A percentile compares a stretch with the other conserved stretches of the same genome.
phyloP scores from a whole-genome alignment of 768 basidiomycete species.

The Fistulinella prunicolor region DNA sequence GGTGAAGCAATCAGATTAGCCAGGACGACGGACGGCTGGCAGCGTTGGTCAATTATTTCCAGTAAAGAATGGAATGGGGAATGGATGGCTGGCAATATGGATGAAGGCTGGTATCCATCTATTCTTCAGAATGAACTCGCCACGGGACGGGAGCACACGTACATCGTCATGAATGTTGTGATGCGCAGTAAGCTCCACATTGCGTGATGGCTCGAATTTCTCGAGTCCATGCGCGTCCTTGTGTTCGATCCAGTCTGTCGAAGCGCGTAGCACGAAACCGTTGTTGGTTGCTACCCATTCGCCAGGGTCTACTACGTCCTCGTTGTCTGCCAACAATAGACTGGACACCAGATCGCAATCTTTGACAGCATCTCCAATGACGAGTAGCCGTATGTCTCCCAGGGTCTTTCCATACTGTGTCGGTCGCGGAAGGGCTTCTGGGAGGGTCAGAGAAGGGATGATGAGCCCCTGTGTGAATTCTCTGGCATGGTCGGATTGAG shows the following conservation, averaged over 20 bases:
- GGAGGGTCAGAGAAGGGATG: constrained; percentile 66
- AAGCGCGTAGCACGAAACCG: constrained; percentile 51
- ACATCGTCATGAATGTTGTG: constrained; percentile 48
- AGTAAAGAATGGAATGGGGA: constrained; percentile 53
- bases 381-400: constrained; percentile 56
- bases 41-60: constrained; percentile 51
- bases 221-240: constrained; percentile 63
- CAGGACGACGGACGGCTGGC: constrained; percentile 49
- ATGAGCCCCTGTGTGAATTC: constrained; percentile 54
- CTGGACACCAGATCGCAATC: constrained; percentile 38
- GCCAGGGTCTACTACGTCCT: constrained; percentile 63
- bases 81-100: constrained; percentile 47
- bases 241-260: constrained; percentile 72
- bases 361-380: constrained; percentile 44
- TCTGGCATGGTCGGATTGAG: constrained; percentile 38
- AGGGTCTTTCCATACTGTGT: constrained; percentile 68
- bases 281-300: constrained; percentile 50
- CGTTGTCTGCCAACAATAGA: constrained; percentile 59
- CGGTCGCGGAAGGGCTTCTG: constrained; percentile 57
- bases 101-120: constrained; percentile 22
- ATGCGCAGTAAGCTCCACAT: constrained; percentile 56
- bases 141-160: constrained; percentile 25
- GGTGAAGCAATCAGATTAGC: constrained; percentile 57
- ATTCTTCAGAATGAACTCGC: constrained; percentile 6
- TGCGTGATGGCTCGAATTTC: constrained; percentile 60